Conservation (phyloP, 139 green algal genomes). For the Tetratostichococcus sp. region DNA sequence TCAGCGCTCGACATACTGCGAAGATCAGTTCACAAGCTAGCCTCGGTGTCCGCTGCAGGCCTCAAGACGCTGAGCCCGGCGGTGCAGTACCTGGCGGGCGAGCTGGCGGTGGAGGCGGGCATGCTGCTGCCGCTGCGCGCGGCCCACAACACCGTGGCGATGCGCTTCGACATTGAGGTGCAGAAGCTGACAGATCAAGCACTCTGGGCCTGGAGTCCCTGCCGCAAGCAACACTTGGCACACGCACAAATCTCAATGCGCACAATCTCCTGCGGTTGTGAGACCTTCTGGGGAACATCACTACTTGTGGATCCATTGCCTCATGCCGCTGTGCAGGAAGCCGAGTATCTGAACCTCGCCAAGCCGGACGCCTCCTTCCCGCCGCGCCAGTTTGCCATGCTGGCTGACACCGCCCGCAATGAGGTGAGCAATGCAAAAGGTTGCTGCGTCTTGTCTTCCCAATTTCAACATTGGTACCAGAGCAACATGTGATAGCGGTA, state of each 20-base stretch:
- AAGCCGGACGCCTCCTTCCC: constrained; percentile 63
- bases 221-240: no score
- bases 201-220: no score
- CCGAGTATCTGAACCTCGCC: constrained; percentile 55
- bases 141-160: constrained; percentile 67
- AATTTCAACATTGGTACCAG: no score
- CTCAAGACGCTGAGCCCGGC: constrained; percentile 47
- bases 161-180: constrained; percentile 45
- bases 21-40: not conserved
- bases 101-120: constrained; percentile 47
- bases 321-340: constrained; percentile 30
- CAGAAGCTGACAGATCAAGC: no score
- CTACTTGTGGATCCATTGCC: no score
- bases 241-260: no score
- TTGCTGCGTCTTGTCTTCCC: no score
- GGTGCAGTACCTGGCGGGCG: constrained; percentile 69
- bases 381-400: constrained; percentile 49
- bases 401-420: constrained; percentile 38
- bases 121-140: constrained; percentile 43
- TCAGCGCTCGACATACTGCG: not conserved
- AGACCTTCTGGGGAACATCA: no score
- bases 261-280: no score
- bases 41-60: constrained; percentile 15
- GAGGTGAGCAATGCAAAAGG: no score
- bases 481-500: no score